These are phyloP conservation scores for Hanseniaspora vineae DNA, from an alignment of 805 yeast species.

Conservation along the genomic window DNA sequence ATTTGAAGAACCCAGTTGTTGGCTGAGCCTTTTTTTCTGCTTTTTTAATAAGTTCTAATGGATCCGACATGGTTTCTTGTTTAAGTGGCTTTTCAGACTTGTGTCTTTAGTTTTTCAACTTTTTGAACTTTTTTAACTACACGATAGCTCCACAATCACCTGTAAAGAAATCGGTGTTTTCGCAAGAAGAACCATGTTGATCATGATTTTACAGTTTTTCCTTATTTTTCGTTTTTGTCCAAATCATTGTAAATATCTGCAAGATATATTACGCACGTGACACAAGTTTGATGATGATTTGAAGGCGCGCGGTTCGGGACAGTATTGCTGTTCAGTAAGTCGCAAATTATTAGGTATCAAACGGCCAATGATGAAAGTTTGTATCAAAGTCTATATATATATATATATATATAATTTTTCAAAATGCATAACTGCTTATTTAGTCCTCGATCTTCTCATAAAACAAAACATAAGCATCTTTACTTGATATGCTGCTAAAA, in stretches of 20 bases:
- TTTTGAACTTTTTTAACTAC: too few relatives aligned
- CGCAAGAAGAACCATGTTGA: too few relatives aligned
- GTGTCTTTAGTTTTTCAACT: too few relatives aligned
- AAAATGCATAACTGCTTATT: not conserved
- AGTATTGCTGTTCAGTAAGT: not conserved
- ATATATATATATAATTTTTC: not conserved
- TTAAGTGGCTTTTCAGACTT: not conserved
- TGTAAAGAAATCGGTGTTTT: too few relatives aligned
- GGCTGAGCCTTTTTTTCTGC: constrained; percentile 63
- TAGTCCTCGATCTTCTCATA: constrained; percentile 31
- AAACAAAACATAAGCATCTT: constrained; percentile 58
- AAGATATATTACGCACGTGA: too few relatives aligned
- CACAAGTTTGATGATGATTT: too few relatives aligned
- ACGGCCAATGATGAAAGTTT: not conserved
- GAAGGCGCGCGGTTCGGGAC: too few relatives aligned
- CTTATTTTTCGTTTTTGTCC: too few relatives aligned
- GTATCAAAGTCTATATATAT: not conserved
- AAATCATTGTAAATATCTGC: too few relatives aligned
- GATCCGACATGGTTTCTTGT: constrained; percentile 28
- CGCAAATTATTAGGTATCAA: not conserved
- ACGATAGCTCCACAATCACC: too few relatives aligned
- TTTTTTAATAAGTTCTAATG: constrained; percentile 30
- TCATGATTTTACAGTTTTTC: too few relatives aligned
- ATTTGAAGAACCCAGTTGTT: constrained; percentile 46
- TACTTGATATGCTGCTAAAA: constrained; percentile 30